These are phyloP conservation scores for Saitozyma podzolica DNA, from an alignment of 768 basidiomycete genomes.

Conservation along the genomic window DNA sequence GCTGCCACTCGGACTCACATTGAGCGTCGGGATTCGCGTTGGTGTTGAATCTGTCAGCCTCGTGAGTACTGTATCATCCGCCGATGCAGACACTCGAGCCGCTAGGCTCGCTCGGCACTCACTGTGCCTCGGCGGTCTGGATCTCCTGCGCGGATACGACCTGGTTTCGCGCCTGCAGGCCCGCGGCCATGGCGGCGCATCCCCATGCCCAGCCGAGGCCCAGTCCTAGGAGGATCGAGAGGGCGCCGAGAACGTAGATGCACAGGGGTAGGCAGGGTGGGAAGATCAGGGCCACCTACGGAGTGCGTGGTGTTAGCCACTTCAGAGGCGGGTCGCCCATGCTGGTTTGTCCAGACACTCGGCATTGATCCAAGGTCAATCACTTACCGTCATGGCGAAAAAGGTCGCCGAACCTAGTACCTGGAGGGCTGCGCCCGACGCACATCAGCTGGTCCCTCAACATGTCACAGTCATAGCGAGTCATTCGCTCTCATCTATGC, in stretches of 20 bases:
- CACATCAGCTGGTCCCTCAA: too few relatives aligned
- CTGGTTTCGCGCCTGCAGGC: constrained; percentile 51
- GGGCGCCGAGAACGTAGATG: constrained; percentile 57
- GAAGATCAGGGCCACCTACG: constrained; percentile 50
- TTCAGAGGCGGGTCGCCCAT: not conserved
- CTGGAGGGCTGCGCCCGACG: constrained; percentile 25
- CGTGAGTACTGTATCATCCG: not conserved
- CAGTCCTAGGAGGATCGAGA: constrained; percentile 58
- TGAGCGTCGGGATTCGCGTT: constrained; percentile 45
- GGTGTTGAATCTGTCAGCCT: constrained; percentile 20
- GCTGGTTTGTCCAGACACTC: constrained; percentile 24
- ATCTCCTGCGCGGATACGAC: constrained; percentile 29
- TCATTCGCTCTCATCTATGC: too few relatives aligned
- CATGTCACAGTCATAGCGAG: not conserved
- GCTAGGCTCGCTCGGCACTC: constrained; percentile 8
- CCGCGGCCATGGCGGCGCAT: constrained; percentile 60
- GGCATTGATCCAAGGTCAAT: not conserved
- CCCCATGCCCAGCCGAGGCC: constrained; percentile 62
- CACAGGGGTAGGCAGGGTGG: constrained; percentile 60
- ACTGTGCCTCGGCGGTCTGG: constrained; percentile 36
- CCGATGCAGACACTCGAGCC: not conserved
- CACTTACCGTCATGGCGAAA: constrained; percentile 54
- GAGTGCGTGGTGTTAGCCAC: too few relatives aligned
- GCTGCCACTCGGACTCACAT: constrained; percentile 22
- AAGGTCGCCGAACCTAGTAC: constrained; percentile 54